Percentiles rank a stretch among this genome's conserved stretches.
phyloP scores from a whole-genome alignment of 2,329 filamentous ascomycete genomes.

The Aspergillus japonicus region DNA sequence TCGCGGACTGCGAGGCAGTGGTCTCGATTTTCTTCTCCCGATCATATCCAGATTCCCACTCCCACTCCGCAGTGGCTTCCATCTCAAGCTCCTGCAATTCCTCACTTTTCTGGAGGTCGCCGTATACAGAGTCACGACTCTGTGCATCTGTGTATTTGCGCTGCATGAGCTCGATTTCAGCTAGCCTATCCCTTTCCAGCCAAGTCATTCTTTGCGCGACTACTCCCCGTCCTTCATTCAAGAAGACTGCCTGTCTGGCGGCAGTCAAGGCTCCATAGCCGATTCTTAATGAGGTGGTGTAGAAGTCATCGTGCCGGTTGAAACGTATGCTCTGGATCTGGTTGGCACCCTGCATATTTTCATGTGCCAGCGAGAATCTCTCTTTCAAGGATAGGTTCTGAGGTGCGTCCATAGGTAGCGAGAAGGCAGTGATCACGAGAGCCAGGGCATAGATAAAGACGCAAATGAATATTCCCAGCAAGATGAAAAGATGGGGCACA shows the following conservation, averaged over 20 bases:
- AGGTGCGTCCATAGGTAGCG: constrained; percentile 55
- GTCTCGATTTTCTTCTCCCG: constrained; percentile 48
- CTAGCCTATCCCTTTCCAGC: constrained; percentile 82
- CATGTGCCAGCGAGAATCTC: constrained; percentile 69
- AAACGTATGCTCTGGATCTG: constrained; percentile 79
- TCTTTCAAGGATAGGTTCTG: constrained; percentile 52
- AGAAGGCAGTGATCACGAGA: constrained; percentile 70
- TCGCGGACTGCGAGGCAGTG: constrained; percentile 34
- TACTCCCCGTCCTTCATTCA: constrained; percentile 82
- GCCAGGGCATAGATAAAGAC: constrained; percentile 74
- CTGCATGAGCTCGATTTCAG: constrained; percentile 65
- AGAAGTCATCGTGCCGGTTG: constrained; percentile 90
- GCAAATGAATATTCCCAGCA: constrained; percentile 75
- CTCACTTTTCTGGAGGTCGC: constrained; percentile 30
- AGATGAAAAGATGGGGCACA: constrained; percentile 85
- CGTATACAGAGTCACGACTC: constrained; percentile 16
- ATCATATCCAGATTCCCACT: constrained; percentile 49
- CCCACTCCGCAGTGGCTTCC: constrained; percentile 23
- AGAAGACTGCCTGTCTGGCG: constrained; percentile 90
- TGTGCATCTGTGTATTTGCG: constrained; percentile 24
- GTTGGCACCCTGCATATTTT: constrained; percentile 88
- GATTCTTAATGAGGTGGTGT: constrained; percentile 80
- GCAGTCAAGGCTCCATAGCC: constrained; percentile 88
- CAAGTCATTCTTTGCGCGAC: constrained; percentile 76
- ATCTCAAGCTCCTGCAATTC: constrained; percentile 37